These are phyloP conservation scores for Oropetium thomaeum DNA, from an alignment of 176 grass and related monocot species.

Conservation along the genomic window DNA sequence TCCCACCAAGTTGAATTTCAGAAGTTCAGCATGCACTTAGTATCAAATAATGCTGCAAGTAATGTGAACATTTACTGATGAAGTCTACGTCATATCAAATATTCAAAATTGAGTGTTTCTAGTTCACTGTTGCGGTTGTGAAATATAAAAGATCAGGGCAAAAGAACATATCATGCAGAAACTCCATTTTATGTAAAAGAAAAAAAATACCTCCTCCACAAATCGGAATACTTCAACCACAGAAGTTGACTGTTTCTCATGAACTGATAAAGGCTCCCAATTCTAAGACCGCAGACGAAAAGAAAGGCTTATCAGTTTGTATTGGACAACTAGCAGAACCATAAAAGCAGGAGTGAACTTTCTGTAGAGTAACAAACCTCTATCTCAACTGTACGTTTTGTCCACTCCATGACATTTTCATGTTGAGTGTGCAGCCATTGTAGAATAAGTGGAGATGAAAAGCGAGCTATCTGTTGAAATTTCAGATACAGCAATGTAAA, in stretches of 20 bases:
- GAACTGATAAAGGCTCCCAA: slow-evolving; percentile 76
- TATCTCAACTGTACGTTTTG: slow-evolving; percentile 72
- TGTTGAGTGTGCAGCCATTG: slow-evolving; percentile 90
- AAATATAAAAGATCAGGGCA: neutral
- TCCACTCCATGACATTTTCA: slow-evolving; percentile 84
- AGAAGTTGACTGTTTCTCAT: slow-evolving; percentile 67
- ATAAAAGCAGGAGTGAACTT: slow-evolving; percentile 16
- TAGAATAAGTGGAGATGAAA: slow-evolving; percentile 81
- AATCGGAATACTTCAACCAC: slow-evolving; percentile 88
- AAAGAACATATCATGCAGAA: slow-evolving; percentile 8
- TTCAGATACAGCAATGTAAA: neutral
- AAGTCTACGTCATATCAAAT: slow-evolving; percentile 6
- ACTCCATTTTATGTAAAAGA: slow-evolving; percentile 8
- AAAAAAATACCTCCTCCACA: slow-evolving; percentile 79
- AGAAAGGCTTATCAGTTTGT: slow-evolving; percentile 13
- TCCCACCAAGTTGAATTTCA: neutral
- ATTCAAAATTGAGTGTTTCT: slow-evolving; percentile 19
- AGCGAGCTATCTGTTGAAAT: slow-evolving; percentile 54
- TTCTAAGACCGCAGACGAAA: slow-evolving; percentile 40
- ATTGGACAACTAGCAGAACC: neutral
- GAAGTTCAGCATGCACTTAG: slow-evolving; percentile 11
- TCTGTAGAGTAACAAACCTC: slow-evolving; percentile 57
- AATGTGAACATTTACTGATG: slow-evolving; percentile 1
- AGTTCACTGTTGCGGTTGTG: neutral
- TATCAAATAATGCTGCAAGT: neutral